Percentiles rank a stretch among this genome's conserved stretches.
Evolutionary conservation across 345 rosid genomes (phyloP).

Genomic region (Noccaea caerulescens): DNA sequence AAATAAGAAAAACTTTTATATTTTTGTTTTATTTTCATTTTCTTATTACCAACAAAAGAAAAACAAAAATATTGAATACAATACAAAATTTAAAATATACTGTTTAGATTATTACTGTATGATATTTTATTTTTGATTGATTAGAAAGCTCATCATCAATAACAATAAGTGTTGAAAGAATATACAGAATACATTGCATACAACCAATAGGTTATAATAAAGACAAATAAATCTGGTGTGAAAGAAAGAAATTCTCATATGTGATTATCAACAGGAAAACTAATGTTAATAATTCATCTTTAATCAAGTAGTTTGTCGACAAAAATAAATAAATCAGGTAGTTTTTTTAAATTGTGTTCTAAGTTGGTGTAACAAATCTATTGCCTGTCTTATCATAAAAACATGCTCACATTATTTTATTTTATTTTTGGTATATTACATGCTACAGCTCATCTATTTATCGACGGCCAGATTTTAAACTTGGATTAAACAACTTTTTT

Average conservation of each 20-base stretch:
- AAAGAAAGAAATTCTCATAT: not conserved
- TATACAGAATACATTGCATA: too few species aligned
- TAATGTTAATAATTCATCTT: not conserved
- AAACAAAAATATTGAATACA: not conserved
- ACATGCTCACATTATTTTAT: not conserved
- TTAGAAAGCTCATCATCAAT: not conserved
- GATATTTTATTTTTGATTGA: not conserved
- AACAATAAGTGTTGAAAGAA: not conserved
- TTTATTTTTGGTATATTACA: not conserved
- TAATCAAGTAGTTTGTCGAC: not conserved
- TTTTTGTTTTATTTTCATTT: not conserved
- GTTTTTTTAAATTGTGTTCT: not conserved
- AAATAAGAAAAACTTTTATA: not conserved
- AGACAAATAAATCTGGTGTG: not conserved
- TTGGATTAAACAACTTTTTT: not conserved
- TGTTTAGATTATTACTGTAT: not conserved
- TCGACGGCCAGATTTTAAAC: slow-evolving; percentile 29
- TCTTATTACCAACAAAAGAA: not conserved
- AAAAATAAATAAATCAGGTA: too few species aligned
- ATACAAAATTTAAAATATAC: not conserved
- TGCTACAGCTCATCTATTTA: not conserved
- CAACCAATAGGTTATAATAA: too few species aligned
- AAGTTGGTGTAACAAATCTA: slow-evolving; percentile 27
- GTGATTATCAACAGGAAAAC: not conserved
- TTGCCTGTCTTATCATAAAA: slow-evolving; percentile 22